Base-by-base conservation (phyloP, 2,329 filamentous ascomycete species). In the Neonectria hederae region DNA sequence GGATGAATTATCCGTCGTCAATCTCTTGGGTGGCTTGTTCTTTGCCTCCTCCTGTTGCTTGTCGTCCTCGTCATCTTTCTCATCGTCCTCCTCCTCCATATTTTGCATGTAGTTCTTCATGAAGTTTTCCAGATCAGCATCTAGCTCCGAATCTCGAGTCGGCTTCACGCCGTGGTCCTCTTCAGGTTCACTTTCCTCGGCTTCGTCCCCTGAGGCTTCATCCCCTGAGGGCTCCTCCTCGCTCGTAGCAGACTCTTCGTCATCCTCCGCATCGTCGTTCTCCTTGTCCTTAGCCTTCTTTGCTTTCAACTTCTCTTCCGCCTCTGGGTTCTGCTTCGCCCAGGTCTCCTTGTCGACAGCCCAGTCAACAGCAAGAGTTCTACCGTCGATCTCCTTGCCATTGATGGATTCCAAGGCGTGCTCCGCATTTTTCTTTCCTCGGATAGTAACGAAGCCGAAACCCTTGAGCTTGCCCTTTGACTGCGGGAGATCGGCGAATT, bases 331-430 rank as follows among this genome's bases (percentile, higher is more conserved):
- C 67, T 89, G 83, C 65, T 89, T 85, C 66, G 94, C 87, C 93
- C 93, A 99, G 7, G 90, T 89, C 45, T 90, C 86, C 81, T 97
- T 97, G 65, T 97, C 93, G 4, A 98, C 94, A 32, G 97, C 95
- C 93, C 93, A 99, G 80, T 99, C 96, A 7, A 99, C 96, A 28
- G 95, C 96, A 65, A 99, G 80, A 9, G 90, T 91, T 73, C 96
- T 87, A 2, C 94, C 96, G 76, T 97, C 94, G 21, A 99, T 86
- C 65, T 92, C 88, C 77, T 93, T 97, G 63, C 95, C 96, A 79
- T 98, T 99, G 70, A 98, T 83, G 22, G 86, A 89, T 63, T 91
- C 89, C 62, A 99, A 84, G 2, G 96, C 96, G 77, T 90, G 93
- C 78, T 98, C 92, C 0, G 96, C 95, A 78, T 98, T 97, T 80